Evolutionary conservation across 805 yeast genomes (phyloP).

Genomic region (Candida saitoana): DNA sequence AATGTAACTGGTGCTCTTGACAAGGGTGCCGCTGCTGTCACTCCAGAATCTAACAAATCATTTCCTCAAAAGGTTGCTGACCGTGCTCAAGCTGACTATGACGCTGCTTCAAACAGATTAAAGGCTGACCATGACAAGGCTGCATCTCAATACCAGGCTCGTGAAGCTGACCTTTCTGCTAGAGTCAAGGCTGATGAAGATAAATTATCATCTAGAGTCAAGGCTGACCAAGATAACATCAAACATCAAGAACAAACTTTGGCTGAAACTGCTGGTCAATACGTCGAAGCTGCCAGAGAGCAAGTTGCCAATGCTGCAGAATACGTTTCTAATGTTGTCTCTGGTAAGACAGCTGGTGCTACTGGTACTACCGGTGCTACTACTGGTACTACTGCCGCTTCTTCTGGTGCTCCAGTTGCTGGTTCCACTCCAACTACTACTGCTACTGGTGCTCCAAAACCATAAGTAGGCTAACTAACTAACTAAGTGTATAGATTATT

Average conservation of each 20-base stretch:
- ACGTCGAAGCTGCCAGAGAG: conserved; percentile 55
- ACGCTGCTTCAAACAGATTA: conserved; percentile 34
- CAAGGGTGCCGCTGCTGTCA: conserved; percentile 51
- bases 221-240: conserved; percentile 21
- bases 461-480: background rate
- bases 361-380: conserved; percentile 23
- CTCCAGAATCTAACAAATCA: conserved; percentile 69
- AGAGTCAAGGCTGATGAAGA: background rate
- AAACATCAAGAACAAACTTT: conserved; percentile 21
- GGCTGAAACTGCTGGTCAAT: conserved; percentile 41
- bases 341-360: conserved; percentile 59
- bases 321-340: conserved; percentile 48
- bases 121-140: background rate
- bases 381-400: background rate
- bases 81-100: conserved; percentile 50
- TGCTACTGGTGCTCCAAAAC: background rate
- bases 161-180: conserved; percentile 20
- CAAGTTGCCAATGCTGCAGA: conserved; percentile 52
- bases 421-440: background rate
- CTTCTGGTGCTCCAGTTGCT: conserved; percentile 1
- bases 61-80: conserved; percentile 66
- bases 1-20: conserved; percentile 63
- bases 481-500: background rate
- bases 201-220: background rate
- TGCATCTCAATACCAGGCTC: background rate